Conservation (phyloP, 2,329 filamentous ascomycete species). For the Alternaria burnsii region DNA sequence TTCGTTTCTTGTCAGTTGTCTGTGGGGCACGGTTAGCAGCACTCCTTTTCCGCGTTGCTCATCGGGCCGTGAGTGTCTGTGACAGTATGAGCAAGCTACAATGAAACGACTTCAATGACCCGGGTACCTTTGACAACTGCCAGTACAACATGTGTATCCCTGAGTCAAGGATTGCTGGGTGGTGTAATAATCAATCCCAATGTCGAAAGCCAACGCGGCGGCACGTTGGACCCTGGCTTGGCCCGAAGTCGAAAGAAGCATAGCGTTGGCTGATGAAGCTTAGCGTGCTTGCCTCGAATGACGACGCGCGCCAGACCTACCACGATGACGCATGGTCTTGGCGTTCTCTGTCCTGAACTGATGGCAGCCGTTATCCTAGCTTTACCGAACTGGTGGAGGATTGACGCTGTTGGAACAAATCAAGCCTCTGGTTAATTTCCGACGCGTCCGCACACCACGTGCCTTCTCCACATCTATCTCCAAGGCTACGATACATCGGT, state of each 20-base stretch:
- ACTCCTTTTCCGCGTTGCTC: neutral
- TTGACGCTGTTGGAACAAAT: neutral
- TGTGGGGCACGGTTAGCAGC: neutral
- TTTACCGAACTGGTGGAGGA: constrained; percentile 5
- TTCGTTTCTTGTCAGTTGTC: neutral
- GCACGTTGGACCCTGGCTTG: neutral
- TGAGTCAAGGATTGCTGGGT: neutral
- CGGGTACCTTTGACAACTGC: neutral
- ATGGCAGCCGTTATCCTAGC: neutral
- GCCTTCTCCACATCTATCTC: neutral
- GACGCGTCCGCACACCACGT: constrained; percentile 2
- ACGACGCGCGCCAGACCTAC: neutral
- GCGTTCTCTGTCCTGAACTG: neutral
- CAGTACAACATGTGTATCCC: neutral
- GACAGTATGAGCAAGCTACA: neutral
- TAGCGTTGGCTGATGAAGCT: neutral
- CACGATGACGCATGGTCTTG: constrained; percentile 1
- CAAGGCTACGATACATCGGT: neutral
- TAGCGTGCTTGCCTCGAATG: neutral
- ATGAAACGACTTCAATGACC: too few relatives aligned
- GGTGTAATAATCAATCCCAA: neutral
- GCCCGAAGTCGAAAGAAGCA: neutral
- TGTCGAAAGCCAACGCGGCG: neutral
- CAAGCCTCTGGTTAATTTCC: neutral
- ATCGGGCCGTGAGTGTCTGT: neutral